A percentile compares a stretch with the other conserved stretches of the same genome.
Conservation (phyloP, 495 filamentous ascomycete species). For the Penicillium soppii region DNA sequence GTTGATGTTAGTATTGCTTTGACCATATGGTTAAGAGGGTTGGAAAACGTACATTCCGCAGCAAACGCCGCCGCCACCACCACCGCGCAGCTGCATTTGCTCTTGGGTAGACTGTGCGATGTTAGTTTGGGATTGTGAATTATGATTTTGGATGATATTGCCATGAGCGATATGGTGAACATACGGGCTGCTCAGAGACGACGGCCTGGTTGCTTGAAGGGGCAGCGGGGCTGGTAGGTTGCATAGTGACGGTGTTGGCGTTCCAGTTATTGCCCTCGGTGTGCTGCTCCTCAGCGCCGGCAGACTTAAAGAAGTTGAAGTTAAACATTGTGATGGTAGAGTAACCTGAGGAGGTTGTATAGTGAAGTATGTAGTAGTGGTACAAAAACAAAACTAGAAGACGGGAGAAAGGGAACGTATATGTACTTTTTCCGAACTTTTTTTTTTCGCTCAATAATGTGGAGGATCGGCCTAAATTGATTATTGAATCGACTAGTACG, state of each 20-base stretch:
- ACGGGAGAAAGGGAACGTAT: not conserved
- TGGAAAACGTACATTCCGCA: slow-evolving; percentile 42
- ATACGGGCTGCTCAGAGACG: slow-evolving; percentile 41
- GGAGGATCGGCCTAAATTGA: slow-evolving; percentile 21
- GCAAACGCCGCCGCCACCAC: slow-evolving; percentile 42
- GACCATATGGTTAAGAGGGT: not conserved
- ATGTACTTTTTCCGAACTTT: slow-evolving; percentile 5
- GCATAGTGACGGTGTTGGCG: slow-evolving; percentile 40
- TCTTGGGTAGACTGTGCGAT: slow-evolving; percentile 30
- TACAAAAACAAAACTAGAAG: not conserved
- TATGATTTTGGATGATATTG: not conserved
- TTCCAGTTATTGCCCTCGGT: slow-evolving; percentile 32
- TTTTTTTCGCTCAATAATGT: no score
- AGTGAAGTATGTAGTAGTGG: not conserved
- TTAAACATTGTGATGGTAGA: slow-evolving; percentile 28
- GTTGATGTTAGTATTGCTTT: slow-evolving; percentile 9
- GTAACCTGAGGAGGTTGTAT: not conserved
- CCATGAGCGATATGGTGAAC: slow-evolving; percentile 1
- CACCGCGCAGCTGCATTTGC: slow-evolving; percentile 43
- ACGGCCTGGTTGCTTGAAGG: slow-evolving; percentile 27
- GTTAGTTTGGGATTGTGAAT: slow-evolving; percentile 8
- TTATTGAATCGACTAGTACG: slow-evolving; percentile 5
- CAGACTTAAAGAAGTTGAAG: slow-evolving; percentile 41
- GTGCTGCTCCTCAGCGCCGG: slow-evolving; percentile 27
- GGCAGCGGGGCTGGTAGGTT: slow-evolving; percentile 38